Evolutionary conservation across 2,329 filamentous ascomycete species (phyloP).

Genomic region (Fusarium citri): DNA sequence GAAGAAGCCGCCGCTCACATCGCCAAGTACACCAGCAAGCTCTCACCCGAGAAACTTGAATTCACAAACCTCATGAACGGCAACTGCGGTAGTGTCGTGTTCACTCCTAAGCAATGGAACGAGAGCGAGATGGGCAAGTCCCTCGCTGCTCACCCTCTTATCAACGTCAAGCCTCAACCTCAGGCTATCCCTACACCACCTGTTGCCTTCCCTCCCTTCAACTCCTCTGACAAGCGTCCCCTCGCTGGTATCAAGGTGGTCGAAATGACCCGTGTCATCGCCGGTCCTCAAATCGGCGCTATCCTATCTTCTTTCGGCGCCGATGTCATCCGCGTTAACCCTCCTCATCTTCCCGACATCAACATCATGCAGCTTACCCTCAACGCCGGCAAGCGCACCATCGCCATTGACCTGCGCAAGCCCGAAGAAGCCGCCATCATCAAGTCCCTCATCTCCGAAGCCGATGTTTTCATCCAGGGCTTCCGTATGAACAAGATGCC

Average conservation of each 20-base stretch:
- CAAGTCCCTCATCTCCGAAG: conserved; percentile 7
- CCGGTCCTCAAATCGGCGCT: conserved; percentile 16
- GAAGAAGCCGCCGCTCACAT: conserved; percentile 44
- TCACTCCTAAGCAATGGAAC: conserved; percentile 26
- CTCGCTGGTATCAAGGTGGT: conserved; percentile 9
- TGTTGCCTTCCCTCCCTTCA: not conserved
- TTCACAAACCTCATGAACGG: conserved; percentile 15
- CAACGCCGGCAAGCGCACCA: conserved; percentile 23
- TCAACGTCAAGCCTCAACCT: conserved; percentile 8
- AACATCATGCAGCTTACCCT: conserved; percentile 23
- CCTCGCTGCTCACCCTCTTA: conserved; percentile 7
- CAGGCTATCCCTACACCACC: conserved; percentile 17
- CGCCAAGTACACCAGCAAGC: conserved; percentile 31
- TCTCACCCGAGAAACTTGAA: conserved; percentile 36
- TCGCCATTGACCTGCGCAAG: conserved; percentile 21
- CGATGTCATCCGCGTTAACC: conserved; percentile 14
- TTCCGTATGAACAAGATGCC: conserved; percentile 31
- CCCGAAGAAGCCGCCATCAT: conserved; percentile 3
- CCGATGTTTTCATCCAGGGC: conserved; percentile 20
- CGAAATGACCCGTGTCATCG: conserved; percentile 27
- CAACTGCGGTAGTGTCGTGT: conserved; percentile 13
- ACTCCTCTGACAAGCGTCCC: not conserved
- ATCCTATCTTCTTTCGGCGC: conserved; percentile 20
- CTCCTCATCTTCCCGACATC: conserved; percentile 16
- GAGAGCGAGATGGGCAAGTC: conserved; percentile 30